Evolutionary conservation across 805 yeast genomes (phyloP).

Genomic region (Monosporozyma aerobia): DNA sequence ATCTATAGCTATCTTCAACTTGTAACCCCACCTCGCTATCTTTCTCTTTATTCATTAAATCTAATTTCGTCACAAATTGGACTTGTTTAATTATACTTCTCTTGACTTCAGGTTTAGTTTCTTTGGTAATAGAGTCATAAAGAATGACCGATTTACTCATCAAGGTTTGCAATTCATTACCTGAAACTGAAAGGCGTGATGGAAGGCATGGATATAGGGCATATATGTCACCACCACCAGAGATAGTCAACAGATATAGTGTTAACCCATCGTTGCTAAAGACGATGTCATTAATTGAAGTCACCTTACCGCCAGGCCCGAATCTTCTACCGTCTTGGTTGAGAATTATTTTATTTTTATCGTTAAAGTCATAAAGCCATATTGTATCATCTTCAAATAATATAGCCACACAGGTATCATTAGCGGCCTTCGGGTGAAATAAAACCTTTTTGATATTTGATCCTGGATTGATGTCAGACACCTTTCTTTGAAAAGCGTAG

Average conservation of each 20-base stretch:
- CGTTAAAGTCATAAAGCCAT: slow-evolving; percentile 13
- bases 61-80: slow-evolving; percentile 30
- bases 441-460: slow-evolving; percentile 31
- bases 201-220: slow-evolving; percentile 61
- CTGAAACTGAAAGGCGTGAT: slow-evolving; percentile 4
- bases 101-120: slow-evolving; percentile 13
- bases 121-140: slow-evolving; percentile 13
- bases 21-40: slow-evolving; percentile 8
- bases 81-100: slow-evolving; percentile 30
- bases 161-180: slow-evolving; percentile 25
- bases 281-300: slow-evolving; percentile 15
- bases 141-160: slow-evolving; percentile 22
- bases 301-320: slow-evolving; percentile 17
- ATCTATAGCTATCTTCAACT: slow-evolving; percentile 10
- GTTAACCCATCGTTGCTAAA: slow-evolving; percentile 40
- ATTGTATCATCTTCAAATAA: slow-evolving; percentile 20
- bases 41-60: slow-evolving; percentile 16
- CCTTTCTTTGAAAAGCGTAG: slow-evolving; percentile 1
- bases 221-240: slow-evolving; percentile 49
- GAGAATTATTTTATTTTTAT: slow-evolving; percentile 1
- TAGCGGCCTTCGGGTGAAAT: slow-evolving; percentile 35
- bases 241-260: slow-evolving; percentile 38
- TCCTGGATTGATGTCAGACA: neutral
- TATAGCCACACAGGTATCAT: slow-evolving; percentile 18
- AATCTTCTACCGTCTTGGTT: slow-evolving; percentile 9